Evolutionary conservation across 441 rosid genomes (phyloP).

Genomic region (Viola pubescens): DNA sequence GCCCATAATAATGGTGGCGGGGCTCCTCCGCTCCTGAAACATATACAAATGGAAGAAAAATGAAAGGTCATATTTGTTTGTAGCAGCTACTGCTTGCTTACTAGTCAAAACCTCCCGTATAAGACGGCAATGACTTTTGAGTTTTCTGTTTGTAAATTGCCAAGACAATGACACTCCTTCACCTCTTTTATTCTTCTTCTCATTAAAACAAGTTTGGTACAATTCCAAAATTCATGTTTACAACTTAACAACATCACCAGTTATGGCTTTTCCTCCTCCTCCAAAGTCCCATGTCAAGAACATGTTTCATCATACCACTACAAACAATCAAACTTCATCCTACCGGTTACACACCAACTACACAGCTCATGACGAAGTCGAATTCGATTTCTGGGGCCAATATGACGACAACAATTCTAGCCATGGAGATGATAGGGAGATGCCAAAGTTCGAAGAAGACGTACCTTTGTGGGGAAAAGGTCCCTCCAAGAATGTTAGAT

Average conservation of each 20-base stretch:
- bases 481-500: not conserved
- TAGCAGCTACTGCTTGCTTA: no score
- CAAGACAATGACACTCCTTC: not conserved
- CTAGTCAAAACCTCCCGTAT: not conserved
- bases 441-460: constrained; percentile 10
- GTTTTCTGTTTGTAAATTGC: not conserved
- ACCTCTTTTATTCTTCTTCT: not conserved
- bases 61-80: no score
- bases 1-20: no score
- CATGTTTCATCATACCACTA: constrained; percentile 4
- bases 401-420: not conserved
- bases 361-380: constrained; percentile 12
- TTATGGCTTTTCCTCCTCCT: not conserved
- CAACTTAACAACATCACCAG: no score
- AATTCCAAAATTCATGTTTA: not conserved
- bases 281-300: not conserved
- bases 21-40: no score
- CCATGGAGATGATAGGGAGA: constrained; percentile 1
- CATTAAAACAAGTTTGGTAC: not conserved
- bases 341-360: not conserved
- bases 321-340: constrained; percentile 5
- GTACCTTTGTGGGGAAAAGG: constrained; percentile 14
- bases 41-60: no score
- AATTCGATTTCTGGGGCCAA: constrained; percentile 29
- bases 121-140: constrained; percentile 2